Percentiles rank a stretch among this genome's conserved stretches.
These are phyloP conservation scores for Aurantiochytrium sp. DNA, from an alignment of 108 stramenopile genomes.

Conservation along the genomic window DNA sequence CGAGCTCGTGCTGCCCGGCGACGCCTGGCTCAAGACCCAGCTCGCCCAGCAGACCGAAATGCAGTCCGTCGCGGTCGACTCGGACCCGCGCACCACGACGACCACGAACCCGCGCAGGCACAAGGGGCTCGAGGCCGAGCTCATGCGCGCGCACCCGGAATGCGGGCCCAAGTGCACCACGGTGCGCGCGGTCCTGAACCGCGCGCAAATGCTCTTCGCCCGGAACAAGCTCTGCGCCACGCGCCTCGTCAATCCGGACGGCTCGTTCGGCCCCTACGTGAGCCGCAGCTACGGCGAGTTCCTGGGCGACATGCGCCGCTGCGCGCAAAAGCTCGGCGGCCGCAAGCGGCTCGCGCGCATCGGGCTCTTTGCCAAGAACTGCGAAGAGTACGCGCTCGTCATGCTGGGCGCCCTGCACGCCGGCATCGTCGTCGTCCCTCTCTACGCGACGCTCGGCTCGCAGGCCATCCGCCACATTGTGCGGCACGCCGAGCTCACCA, in stretches of 20 bases:
- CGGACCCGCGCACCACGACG: neutral
- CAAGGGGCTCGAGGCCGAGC: neutral
- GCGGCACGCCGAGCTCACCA: constrained; percentile 68
- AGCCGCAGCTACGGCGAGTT: constrained; percentile 8
- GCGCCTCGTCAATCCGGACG: neutral
- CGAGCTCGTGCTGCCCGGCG: constrained; percentile 4
- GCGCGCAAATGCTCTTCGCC: neutral
- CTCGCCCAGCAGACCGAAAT: neutral
- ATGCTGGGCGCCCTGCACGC: constrained; percentile 77
- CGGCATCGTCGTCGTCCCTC: constrained; percentile 76
- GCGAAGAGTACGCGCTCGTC: constrained; percentile 82
- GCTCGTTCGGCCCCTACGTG: neutral
- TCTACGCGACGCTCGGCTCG: constrained; percentile 90
- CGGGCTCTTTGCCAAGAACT: constrained; percentile 85
- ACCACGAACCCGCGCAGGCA: neutral
- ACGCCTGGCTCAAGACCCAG: neutral
- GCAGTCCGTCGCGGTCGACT: neutral
- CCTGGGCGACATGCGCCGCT: neutral
- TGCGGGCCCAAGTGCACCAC: constrained; percentile 2
- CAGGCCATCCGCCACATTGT: constrained; percentile 80
- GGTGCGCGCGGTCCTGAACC: neutral
- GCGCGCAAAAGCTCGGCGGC: neutral
- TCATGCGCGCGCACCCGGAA: neutral
- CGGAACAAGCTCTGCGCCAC: neutral
- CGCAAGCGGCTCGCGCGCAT: constrained; percentile 31